Evolutionary conservation across 768 basidiomycete genomes (phyloP).

Genomic region (Termitomyces sp.): DNA sequence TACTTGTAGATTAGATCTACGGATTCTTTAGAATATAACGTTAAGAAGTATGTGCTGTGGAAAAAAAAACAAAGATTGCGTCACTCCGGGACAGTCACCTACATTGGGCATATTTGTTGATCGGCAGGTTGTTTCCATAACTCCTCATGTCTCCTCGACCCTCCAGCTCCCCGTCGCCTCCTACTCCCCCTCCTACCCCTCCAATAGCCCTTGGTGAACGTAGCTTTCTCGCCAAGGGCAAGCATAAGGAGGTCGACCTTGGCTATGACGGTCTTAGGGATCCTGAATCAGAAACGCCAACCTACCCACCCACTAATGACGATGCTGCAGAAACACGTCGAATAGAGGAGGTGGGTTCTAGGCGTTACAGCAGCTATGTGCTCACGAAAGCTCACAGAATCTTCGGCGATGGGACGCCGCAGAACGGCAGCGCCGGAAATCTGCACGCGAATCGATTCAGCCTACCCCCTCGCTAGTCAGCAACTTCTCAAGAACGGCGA

Average conservation of each 20-base stretch:
- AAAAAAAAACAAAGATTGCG: neutral
- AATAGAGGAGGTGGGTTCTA: slow-evolving; percentile 57
- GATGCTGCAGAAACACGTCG: slow-evolving; percentile 62
- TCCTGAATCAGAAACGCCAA: slow-evolving; percentile 21
- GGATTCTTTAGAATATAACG: slow-evolving; percentile 3
- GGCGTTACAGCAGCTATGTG: neutral
- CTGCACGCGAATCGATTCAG: slow-evolving; percentile 49
- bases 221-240: slow-evolving; percentile 26
- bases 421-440: slow-evolving; percentile 71
- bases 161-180: slow-evolving; percentile 23
- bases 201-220: slow-evolving; percentile 24
- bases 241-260: slow-evolving; percentile 17
- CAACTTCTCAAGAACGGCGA: slow-evolving; percentile 54
- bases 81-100: neutral
- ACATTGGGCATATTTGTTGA: neutral
- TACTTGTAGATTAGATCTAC: slow-evolving; percentile 9
- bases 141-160: slow-evolving; percentile 12
- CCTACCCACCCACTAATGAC: slow-evolving; percentile 66
- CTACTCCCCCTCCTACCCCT: slow-evolving; percentile 35
- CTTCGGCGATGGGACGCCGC: slow-evolving; percentile 73
- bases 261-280: slow-evolving; percentile 20
- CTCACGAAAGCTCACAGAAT: slow-evolving; percentile 39
- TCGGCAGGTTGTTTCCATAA: neutral
- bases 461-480: slow-evolving; percentile 42
- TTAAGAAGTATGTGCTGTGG: neutral